phyloP scores from a whole-genome alignment of 2,329 filamentous ascomycete species.

The Sporothrix brasiliensis region DNA sequence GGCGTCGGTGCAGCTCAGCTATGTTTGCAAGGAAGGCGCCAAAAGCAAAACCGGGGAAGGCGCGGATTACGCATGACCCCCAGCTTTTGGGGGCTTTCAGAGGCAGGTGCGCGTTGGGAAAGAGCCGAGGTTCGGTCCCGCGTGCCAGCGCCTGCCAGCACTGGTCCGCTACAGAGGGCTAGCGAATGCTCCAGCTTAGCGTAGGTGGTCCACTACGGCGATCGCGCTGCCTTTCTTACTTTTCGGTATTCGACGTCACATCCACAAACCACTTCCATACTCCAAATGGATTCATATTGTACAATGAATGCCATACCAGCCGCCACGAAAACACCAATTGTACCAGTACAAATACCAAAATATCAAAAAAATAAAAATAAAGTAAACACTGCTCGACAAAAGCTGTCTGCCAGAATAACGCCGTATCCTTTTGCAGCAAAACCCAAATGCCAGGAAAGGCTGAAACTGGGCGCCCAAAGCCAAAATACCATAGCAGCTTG shows the following conservation, averaged over 20 bases:
- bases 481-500: neutral
- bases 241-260: neutral
- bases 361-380: conserved; percentile 11
- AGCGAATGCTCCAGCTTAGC: neutral
- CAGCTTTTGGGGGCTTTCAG: conserved; percentile 13
- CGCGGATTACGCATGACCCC: conserved; percentile 25
- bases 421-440: neutral
- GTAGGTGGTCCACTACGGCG: neutral
- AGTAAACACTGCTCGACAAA: neutral
- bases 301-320: conserved; percentile 9
- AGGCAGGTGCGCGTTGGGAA: conserved; percentile 2
- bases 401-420: neutral
- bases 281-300: neutral
- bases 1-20: neutral
- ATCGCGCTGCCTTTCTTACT: neutral
- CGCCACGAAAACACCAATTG: neutral
- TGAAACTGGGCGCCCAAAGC: neutral
- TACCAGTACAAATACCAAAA: neutral
- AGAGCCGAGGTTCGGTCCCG: conserved; percentile 28
- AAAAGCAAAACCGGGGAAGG: conserved; percentile 23
- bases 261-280: neutral
- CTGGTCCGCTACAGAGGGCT: conserved; percentile 3
- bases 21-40: neutral
- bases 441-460: neutral
- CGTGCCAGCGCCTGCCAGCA: conserved; percentile 10